A percentile compares a stretch with the other conserved stretches of the same genome.
phyloP scores from a whole-genome alignment of 106 monocot genomes.

The Acorus gramineus region DNA sequence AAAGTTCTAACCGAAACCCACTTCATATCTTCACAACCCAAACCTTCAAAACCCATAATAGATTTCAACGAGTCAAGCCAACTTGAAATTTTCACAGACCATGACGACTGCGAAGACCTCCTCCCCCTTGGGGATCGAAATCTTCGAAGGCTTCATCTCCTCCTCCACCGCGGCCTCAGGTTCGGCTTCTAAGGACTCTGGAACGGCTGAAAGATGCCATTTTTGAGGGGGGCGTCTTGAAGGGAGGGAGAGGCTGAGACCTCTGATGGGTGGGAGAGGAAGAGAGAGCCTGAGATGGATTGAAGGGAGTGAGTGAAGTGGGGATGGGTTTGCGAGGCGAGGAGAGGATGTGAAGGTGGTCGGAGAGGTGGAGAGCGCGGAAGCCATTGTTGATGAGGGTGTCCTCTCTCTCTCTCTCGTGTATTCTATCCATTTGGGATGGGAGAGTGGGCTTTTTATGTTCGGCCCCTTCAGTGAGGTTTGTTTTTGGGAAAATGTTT shows the following conservation, averaged over 20 bases:
- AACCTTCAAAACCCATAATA: not conserved
- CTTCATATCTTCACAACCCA: not conserved
- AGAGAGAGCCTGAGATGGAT: constrained; percentile 4
- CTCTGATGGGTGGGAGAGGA: constrained; percentile 3
- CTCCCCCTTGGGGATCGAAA: constrained; percentile 58
- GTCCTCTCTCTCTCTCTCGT: too few species aligned
- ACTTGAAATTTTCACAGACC: constrained; percentile 22
- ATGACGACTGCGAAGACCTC: constrained; percentile 83
- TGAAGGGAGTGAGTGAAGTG: not conserved
- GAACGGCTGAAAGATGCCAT: constrained; percentile 14
- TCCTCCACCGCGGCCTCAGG: constrained; percentile 6
- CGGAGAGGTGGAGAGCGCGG: too few species aligned
- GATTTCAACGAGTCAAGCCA: not conserved
- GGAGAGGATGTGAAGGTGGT: too few species aligned
- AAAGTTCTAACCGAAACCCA: not conserved
- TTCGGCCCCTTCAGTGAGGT: too few species aligned
- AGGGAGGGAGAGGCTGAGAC: not conserved
- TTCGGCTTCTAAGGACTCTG: constrained; percentile 11
- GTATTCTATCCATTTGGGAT: too few species aligned
- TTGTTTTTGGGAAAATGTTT: too few species aligned
- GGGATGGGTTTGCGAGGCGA: not conserved
- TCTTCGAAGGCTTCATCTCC: constrained; percentile 54
- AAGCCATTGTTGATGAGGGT: too few species aligned
- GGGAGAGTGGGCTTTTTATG: too few species aligned
- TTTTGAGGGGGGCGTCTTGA: not conserved